These are phyloP conservation scores for Linnemannia schmuckeri DNA, from an alignment of 192 early-diverging fungal genomes.

Conservation along the genomic window DNA sequence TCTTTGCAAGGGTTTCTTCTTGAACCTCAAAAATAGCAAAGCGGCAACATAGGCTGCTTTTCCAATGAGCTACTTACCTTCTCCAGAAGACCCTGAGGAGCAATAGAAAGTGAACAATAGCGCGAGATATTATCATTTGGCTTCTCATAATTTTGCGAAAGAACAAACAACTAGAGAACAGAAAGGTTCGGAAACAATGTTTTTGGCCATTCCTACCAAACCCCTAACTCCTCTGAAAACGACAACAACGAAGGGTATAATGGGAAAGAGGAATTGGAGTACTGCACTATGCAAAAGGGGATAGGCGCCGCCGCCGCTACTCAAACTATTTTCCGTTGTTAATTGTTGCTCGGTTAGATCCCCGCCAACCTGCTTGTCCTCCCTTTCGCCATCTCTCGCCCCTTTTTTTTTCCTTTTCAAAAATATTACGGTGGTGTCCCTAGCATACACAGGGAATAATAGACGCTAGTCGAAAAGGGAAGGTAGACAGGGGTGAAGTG, in stretches of 20 bases:
- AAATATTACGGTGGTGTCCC: background rate
- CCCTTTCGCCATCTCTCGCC: background rate
- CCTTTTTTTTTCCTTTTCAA: background rate
- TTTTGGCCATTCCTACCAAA: background rate
- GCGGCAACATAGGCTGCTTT: background rate
- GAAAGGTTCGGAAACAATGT: background rate
- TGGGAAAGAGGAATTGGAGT: background rate
- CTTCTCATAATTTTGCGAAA: background rate
- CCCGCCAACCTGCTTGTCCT: background rate
- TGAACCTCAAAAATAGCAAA: background rate
- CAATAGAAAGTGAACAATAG: background rate
- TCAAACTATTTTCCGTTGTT: background rate
- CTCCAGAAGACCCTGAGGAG: background rate
- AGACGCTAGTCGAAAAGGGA: background rate
- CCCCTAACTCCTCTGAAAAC: background rate
- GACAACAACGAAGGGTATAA: background rate
- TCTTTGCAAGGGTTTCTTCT: background rate
- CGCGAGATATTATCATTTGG: background rate
- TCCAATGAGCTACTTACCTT: too few relatives aligned
- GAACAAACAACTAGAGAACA: background rate
- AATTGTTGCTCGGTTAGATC: background rate
- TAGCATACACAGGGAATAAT: background rate
- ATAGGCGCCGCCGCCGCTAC: background rate
- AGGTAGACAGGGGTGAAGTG: background rate
- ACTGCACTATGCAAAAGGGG: too few relatives aligned